Base-by-base conservation (phyloP, 345 rosid genomes). In the Aquilaria sinensis region DNA sequence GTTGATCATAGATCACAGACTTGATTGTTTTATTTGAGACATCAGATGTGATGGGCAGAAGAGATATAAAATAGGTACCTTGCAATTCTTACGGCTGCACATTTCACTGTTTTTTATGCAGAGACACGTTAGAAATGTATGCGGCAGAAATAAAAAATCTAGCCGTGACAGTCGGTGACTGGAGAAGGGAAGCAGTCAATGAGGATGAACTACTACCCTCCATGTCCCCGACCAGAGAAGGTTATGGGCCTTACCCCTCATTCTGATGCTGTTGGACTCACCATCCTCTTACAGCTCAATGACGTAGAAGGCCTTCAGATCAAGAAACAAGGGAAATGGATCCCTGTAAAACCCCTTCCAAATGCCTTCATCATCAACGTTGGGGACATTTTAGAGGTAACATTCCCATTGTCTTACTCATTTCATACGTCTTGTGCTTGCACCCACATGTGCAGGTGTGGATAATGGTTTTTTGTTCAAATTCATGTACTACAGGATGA, bases 351-450 rank as follows among this genome's bases (percentile, higher is more conserved):
- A 68, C 80, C 77, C 54, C 64, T 73, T 12, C 66, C 29, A 23
- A 6, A 78, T 61, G 82, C 85, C 47, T 75, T 81, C 4, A 77
- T 81, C 14, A 73, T 78, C 53, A 74, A 80, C 58, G 51, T 82
- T 60, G 86, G 86, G 0, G 86, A 82, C 73, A 64, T 72, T 46
- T 29, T 82, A 33, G 82, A 79, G 86, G 84, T 82, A 72, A 70
- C 10, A 33, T 5, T n/a, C 5, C 8, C 43, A 37, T 37, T 5
- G 0, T 37, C 43, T 37, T 37, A 5, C 5, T 9, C 8, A 9
- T 5, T 37, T 37, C 5, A 37, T 4, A 37, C 43, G 8, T 37
- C 43, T 37, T 37, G 7, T 23, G 23, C 23, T 23, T 23, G 23
- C 23, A 23, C 1, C 23, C 23, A 23, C 23, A 23, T 23, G 23